Evolutionary conservation across 2,329 filamentous ascomycete genomes (phyloP).

Genomic region (Aspergillus quadrilineatus): DNA sequence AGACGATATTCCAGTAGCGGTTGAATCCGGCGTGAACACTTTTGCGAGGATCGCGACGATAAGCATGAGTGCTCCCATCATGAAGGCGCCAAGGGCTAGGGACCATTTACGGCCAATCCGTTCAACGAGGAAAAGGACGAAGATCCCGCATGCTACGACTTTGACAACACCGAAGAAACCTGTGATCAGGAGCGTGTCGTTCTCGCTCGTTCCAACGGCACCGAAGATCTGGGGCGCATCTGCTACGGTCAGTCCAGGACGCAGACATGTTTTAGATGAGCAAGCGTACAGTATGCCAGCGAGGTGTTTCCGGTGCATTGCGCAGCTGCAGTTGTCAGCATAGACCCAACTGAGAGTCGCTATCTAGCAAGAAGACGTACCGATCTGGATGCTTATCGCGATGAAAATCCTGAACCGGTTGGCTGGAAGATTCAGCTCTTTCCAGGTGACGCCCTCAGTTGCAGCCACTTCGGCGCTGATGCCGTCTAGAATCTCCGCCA

Average conservation of each 20-base stretch:
- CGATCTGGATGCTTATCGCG: constrained; percentile 51
- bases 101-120: constrained; percentile 51
- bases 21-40: constrained; percentile 40
- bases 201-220: constrained; percentile 48
- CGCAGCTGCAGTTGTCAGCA: constrained; percentile 11
- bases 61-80: constrained; percentile 55
- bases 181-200: constrained; percentile 46
- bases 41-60: constrained; percentile 50
- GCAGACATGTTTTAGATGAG: too few species aligned
- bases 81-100: constrained; percentile 47
- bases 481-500: constrained; percentile 33
- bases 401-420: constrained; percentile 51
- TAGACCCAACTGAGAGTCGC: neutral
- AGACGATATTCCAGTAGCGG: constrained; percentile 28
- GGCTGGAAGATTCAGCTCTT: constrained; percentile 46
- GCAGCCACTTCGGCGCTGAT: constrained; percentile 27
- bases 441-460: constrained; percentile 50
- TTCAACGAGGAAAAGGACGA: constrained; percentile 53
- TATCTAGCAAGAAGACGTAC: neutral
- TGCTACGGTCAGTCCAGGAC: neutral
- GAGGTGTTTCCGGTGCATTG: constrained; percentile 55
- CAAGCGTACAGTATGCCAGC: constrained; percentile 41
- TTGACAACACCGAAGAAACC: constrained; percentile 56
- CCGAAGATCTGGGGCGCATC: constrained; percentile 53
- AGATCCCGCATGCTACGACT: constrained; percentile 49